A percentile compares a stretch with the other conserved stretches of the same genome.
Evolutionary conservation across 495 filamentous ascomycete genomes (phyloP).

Genomic region (Trichocladium antarcticum): DNA sequence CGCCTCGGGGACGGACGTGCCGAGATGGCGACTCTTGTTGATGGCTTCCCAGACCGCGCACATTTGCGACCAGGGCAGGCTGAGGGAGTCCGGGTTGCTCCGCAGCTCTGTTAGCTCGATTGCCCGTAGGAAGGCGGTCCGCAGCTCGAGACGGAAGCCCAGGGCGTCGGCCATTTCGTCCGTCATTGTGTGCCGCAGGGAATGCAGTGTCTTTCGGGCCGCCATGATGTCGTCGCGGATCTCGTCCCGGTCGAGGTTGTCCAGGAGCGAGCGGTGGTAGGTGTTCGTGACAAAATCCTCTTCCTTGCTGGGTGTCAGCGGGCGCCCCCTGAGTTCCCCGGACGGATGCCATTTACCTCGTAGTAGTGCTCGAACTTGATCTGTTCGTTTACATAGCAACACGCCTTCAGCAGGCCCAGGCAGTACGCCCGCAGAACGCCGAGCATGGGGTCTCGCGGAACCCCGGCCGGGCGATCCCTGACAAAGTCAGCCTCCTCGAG

Average conservation of each 20-base stretch:
- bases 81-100: slow-evolving; percentile 33
- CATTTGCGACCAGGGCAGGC: slow-evolving; percentile 39
- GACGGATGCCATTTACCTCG: slow-evolving; percentile 48
- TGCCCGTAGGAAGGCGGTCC: slow-evolving; percentile 48
- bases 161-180: slow-evolving; percentile 49
- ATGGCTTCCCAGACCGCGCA: slow-evolving; percentile 40
- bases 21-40: slow-evolving; percentile 47
- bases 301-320: slow-evolving; percentile 49
- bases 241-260: slow-evolving; percentile 44
- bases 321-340: not conserved
- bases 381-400: slow-evolving; percentile 62
- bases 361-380: slow-evolving; percentile 73
- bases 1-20: slow-evolving; percentile 55
- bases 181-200: slow-evolving; percentile 34
- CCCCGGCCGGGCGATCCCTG: slow-evolving; percentile 19
- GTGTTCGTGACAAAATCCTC: slow-evolving; percentile 92
- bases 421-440: slow-evolving; percentile 77
- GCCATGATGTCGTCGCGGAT: slow-evolving; percentile 50
- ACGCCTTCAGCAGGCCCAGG: slow-evolving; percentile 69
- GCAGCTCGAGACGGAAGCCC: slow-evolving; percentile 49
- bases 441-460: slow-evolving; percentile 41
- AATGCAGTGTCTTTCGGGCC: slow-evolving; percentile 46
- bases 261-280: slow-evolving; percentile 68
- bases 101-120: slow-evolving; percentile 37
- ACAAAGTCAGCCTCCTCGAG: slow-evolving; percentile 63